These are phyloP conservation scores for Persicaria tinctoria DNA, from an alignment of 148 eudicot genomes.

Conservation along the genomic window DNA sequence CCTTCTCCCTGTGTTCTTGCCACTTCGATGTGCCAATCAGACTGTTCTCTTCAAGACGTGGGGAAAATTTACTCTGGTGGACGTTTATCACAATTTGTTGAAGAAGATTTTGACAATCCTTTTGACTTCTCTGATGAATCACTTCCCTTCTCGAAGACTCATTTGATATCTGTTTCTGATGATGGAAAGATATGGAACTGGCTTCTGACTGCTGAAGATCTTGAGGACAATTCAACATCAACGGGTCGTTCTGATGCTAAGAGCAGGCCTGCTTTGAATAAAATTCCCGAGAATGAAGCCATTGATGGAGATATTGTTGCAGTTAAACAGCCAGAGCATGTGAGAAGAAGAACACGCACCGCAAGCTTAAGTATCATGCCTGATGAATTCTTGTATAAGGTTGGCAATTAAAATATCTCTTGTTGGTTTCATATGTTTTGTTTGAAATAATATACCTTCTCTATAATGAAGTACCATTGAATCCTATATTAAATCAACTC, in stretches of 20 bases:
- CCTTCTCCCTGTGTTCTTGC: slow-evolving; percentile 90
- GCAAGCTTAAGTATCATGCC: slow-evolving; percentile 29
- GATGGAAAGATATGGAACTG: slow-evolving; percentile 99
- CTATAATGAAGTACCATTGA: not conserved
- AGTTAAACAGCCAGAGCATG: slow-evolving; percentile 26
- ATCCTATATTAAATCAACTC: not conserved
- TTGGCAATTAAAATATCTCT: slow-evolving; percentile 18
- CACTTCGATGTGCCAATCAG: slow-evolving; percentile 66
- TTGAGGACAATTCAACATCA: slow-evolving; percentile 35
- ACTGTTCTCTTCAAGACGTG: slow-evolving; percentile 65
- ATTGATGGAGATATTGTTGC: slow-evolving; percentile 25
- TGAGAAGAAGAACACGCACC: slow-evolving; percentile 21
- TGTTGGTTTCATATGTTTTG: slow-evolving; percentile 5
- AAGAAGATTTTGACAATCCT: slow-evolving; percentile 58
- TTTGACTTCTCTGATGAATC: slow-evolving; percentile 72
- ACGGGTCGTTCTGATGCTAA: slow-evolving; percentile 20
- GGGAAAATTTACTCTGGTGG: slow-evolving; percentile 55
- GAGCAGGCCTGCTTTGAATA: slow-evolving; percentile 23
- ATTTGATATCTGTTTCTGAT: slow-evolving; percentile 78
- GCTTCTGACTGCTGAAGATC: slow-evolving; percentile 82
- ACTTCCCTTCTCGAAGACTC: slow-evolving; percentile 56
- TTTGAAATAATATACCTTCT: not conserved
- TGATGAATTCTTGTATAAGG: slow-evolving; percentile 67
- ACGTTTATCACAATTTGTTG: slow-evolving; percentile 40
- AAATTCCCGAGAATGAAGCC: slow-evolving; percentile 15